Evolutionary conservation across 352 stramenopile species (phyloP).

Genomic region (Globisporangium alternatum): DNA sequence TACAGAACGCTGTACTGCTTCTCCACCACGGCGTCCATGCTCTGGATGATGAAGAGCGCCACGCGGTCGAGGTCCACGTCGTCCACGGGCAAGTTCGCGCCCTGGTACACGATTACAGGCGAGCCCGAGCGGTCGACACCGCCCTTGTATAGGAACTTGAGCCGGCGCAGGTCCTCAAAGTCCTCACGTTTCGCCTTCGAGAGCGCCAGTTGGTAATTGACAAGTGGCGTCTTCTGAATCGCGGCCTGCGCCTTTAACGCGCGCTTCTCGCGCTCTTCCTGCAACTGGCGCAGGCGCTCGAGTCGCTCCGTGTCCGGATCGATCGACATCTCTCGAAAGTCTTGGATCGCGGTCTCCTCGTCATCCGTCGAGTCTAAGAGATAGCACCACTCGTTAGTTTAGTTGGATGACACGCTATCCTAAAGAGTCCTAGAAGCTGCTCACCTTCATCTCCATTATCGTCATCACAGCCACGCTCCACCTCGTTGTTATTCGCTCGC

Average conservation of each 20-base stretch:
- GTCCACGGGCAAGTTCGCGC: conserved; percentile 39
- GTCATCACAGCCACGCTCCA: neutral
- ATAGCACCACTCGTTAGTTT: neutral
- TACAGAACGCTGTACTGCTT: conserved; percentile 70
- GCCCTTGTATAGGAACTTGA: conserved; percentile 63
- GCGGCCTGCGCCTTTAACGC: conserved; percentile 13
- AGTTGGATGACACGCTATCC: too few relatives aligned
- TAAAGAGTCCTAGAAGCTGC: conserved; percentile 6
- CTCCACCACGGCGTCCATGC: conserved; percentile 58
- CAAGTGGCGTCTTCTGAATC: conserved; percentile 13
- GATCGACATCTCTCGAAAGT: conserved; percentile 55
- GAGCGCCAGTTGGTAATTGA: conserved; percentile 42
- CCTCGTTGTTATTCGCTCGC: conserved; percentile 16
- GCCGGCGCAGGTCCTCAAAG: conserved; percentile 51
- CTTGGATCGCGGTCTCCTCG: conserved; percentile 40
- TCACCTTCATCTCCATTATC: conserved; percentile 22
- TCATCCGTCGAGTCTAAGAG: conserved; percentile 21
- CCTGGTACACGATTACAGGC: conserved; percentile 72
- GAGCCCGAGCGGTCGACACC: conserved; percentile 65
- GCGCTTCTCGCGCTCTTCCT: conserved; percentile 31
- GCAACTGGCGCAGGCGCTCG: conserved; percentile 32
- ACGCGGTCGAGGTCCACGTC: conserved; percentile 64
- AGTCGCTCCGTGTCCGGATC: conserved; percentile 60
- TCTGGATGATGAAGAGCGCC: conserved; percentile 66
- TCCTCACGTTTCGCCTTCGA: conserved; percentile 45